Evolutionary conservation across 129 eudicot species (phyloP), one percentile per base, ranked within the genome.

Genomic region (Erigeron canadensis): DNA sequence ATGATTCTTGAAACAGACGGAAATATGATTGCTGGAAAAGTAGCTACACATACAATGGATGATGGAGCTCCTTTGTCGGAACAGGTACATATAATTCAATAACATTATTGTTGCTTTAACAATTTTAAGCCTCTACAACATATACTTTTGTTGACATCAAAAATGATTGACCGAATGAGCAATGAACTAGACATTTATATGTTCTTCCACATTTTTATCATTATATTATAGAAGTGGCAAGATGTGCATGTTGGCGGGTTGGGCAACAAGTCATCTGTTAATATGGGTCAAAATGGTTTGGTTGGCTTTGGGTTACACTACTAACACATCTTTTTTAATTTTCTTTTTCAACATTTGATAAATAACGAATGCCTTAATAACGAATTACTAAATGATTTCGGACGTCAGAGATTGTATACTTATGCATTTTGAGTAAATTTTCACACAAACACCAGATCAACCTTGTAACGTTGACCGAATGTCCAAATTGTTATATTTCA

Each of bases 1-100:
- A 79, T 88, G 73, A 74, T 91, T 81, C 97, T 91, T 60, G 97
- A 88, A 83, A 86, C 88, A 6, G 95, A 88, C 73, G 96, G 96
- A 8, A 91, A 76, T 78, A 65, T 79, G 67, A 91, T 88, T 82
- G 97, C 96, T 56, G 85, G 90, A 51, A 91, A 91, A 79, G 96
- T 88, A 55, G 96, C 92, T 50, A 84, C 85, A 75, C 87, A 86
- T 75, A 84, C 61, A 55, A 69, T 91, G 81, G 97, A 91, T 81
- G 90, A 83, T 70, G 92, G 90, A 39, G 91, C 95, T 51, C 90
- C 97, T 43, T 84, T 91, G 64, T 86, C 96, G 10, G 96, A 88
- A 84, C 96, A 86, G 97, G 97, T 88, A 66, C 69, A 64, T 40
- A 53, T 7, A 18, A 71, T 19, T 39, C 21, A 46, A 44, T 59